Base-by-base conservation (phyloP, 2,329 filamentous ascomycete species). In the Venturia oleaginea region DNA sequence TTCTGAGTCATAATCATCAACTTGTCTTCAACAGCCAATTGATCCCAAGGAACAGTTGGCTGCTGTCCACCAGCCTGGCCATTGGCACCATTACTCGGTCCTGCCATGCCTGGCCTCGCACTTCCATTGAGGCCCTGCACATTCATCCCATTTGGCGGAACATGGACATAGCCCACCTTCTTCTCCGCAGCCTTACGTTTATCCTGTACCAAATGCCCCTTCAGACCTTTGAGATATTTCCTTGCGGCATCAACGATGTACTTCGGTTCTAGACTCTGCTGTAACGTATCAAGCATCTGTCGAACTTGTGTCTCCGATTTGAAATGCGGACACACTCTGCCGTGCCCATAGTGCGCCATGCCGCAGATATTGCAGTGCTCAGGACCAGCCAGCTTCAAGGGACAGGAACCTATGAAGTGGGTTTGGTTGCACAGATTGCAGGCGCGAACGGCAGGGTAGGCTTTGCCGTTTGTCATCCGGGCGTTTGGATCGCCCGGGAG, bases 351-450 rank as follows among this genome's bases (percentile, higher is more conserved):
- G 70, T 88, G 86, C 1, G 84, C 83, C 27, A 84, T 78, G 19
- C 86, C 85, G 67, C 87, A 89, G 7, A 89, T 78, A 7, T 81
- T 81, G 72, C 87, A 90, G 68, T 81, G 75, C 69, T 88, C 85
- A 2, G 81, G 77, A 1, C 84, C 84, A 10, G 82, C 81, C 5
- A 79, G 68, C 71, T 86, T 87, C 38, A 88, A 75, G 11, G 82
- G 82, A 70, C 87, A 90, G 51, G 79, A 77, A n/a, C 86, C 86
- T 15, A 76, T 71, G 1, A 77, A 72, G 71, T 89, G 87, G n/a
- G 69, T 66, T 27, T 77, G 75, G 43, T 74, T 72, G 72, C 86
- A 89, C 15, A 81, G 83, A 1, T 76, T 71, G 68, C 87, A 89
- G 24, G 69, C 19, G 37, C 38, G 63, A n/a, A 43, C 22, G 27